phyloP scores from a whole-genome alignment of 2,329 filamentous ascomycete species.

The Aciculosporium take region DNA sequence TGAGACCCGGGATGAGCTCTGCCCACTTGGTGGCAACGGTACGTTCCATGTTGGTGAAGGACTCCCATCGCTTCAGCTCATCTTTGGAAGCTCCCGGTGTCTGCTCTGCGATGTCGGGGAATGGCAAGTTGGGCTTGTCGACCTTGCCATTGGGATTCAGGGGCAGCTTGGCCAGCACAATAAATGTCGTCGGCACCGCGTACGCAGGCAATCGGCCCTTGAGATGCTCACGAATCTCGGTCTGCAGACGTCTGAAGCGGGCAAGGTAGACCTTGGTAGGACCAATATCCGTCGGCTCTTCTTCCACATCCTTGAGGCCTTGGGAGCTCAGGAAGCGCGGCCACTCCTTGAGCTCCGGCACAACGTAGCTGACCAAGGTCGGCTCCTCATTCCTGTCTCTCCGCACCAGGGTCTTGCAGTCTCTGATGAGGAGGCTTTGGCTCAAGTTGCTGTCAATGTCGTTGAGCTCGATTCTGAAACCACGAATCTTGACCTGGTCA shows the following conservation, averaged over 20 bases:
- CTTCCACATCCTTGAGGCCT: slow-evolving; percentile 38
- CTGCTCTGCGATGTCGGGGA: slow-evolving; percentile 59
- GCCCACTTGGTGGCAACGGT: slow-evolving; percentile 49
- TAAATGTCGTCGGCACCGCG: slow-evolving; percentile 21
- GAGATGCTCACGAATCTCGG: slow-evolving; percentile 48
- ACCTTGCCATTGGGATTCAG: slow-evolving; percentile 70
- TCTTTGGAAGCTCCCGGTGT: slow-evolving; percentile 24
- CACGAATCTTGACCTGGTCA: slow-evolving; percentile 87
- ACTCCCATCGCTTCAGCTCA: slow-evolving; percentile 38
- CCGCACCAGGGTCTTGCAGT: slow-evolving; percentile 70
- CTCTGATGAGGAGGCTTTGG: slow-evolving; percentile 59
- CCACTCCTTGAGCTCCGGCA: slow-evolving; percentile 67
- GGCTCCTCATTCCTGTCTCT: slow-evolving; percentile 45
- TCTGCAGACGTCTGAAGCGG: slow-evolving; percentile 31
- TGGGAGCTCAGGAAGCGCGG: slow-evolving; percentile 46
- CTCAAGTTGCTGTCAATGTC: slow-evolving; percentile 82
- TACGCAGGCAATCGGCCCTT: slow-evolving; percentile 39
- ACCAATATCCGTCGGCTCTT: slow-evolving; percentile 34
- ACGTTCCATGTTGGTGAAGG: slow-evolving; percentile 22
- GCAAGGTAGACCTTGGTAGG: slow-evolving; percentile 27
- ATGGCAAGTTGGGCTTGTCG: slow-evolving; percentile 63
- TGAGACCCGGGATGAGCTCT: slow-evolving; percentile 50
- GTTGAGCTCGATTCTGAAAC: slow-evolving; percentile 86
- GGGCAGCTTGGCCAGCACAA: slow-evolving; percentile 36
- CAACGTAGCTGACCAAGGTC: slow-evolving; percentile 75